Percentiles rank a stretch among this genome's conserved stretches.
phyloP scores from a whole-genome alignment of 2,329 filamentous ascomycete species.

The Verticillium albo-atrum region DNA sequence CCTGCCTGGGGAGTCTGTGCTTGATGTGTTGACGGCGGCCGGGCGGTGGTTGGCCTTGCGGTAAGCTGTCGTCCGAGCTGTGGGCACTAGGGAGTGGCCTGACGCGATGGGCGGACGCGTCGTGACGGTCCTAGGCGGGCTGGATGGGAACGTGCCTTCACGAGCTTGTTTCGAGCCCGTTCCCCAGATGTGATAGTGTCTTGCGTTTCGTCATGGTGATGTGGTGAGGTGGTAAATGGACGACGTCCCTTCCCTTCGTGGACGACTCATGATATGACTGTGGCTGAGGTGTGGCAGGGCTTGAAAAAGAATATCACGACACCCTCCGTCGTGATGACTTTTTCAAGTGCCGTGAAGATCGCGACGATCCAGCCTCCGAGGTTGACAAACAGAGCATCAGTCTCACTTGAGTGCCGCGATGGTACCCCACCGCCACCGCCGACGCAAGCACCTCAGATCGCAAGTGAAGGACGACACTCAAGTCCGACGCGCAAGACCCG shows the following conservation, averaged over 20 bases:
- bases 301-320: neutral
- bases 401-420: slow-evolving; percentile 1
- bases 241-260: neutral
- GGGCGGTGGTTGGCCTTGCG: neutral
- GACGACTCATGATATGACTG: neutral
- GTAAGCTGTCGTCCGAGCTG: neutral
- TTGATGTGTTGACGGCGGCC: neutral
- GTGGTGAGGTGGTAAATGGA: neutral
- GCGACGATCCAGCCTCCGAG: neutral
- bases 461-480: neutral
- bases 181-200: neutral
- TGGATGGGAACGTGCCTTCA: neutral
- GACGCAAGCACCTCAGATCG: neutral
- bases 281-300: neutral
- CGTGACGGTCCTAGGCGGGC: neutral
- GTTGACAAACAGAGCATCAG: neutral
- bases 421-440: slow-evolving; percentile 5
- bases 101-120: neutral
- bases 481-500: slow-evolving; percentile 8
- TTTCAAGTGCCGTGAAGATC: slow-evolving; percentile 1
- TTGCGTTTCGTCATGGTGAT: neutral
- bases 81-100: neutral
- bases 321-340: neutral
- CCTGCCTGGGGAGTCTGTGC: neutral
- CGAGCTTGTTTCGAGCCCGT: neutral